These are phyloP conservation scores for Penicillium italicum DNA, from an alignment of 2,329 filamentous ascomycete species.

Conservation along the genomic window DNA sequence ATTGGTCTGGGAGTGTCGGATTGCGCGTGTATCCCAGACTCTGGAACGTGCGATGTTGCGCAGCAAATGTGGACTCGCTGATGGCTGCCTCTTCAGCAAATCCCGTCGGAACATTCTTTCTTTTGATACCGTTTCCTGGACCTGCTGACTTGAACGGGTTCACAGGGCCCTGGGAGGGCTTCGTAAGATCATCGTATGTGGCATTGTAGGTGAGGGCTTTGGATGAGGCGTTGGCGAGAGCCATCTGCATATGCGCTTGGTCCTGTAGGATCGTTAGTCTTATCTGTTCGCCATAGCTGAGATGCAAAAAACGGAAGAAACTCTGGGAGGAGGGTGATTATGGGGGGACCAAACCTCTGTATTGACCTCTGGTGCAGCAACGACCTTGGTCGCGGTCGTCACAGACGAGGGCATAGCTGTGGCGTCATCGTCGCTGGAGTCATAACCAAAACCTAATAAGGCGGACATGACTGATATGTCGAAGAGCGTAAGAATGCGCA, in stretches of 20 bases:
- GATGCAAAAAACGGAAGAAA: not conserved
- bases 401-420: slow-evolving; percentile 24
- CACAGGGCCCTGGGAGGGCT: slow-evolving; percentile 62
- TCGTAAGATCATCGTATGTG: slow-evolving; percentile 68
- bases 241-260: slow-evolving; percentile 49
- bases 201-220: slow-evolving; percentile 52
- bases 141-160: slow-evolving; percentile 71
- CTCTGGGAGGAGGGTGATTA: slow-evolving; percentile 1
- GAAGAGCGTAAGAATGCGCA: not conserved
- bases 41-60: slow-evolving; percentile 80
- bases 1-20: slow-evolving; percentile 42
- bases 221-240: slow-evolving; percentile 51
- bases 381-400: slow-evolving; percentile 38
- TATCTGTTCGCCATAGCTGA: slow-evolving; percentile 9
- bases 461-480: slow-evolving; percentile 36
- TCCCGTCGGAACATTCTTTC: slow-evolving; percentile 80
- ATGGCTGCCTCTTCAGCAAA: slow-evolving; percentile 83
- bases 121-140: slow-evolving; percentile 56
- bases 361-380: slow-evolving; percentile 53
- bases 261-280: slow-evolving; percentile 47
- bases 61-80: slow-evolving; percentile 85
- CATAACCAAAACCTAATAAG: slow-evolving; percentile 45
- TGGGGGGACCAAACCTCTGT: slow-evolving; percentile 53
- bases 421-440: slow-evolving; percentile 50
- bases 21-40: slow-evolving; percentile 55